A percentile compares a stretch with the other conserved stretches of the same genome.
phyloP scores from a whole-genome alignment of 805 yeast genomes.

The Candida alai region DNA sequence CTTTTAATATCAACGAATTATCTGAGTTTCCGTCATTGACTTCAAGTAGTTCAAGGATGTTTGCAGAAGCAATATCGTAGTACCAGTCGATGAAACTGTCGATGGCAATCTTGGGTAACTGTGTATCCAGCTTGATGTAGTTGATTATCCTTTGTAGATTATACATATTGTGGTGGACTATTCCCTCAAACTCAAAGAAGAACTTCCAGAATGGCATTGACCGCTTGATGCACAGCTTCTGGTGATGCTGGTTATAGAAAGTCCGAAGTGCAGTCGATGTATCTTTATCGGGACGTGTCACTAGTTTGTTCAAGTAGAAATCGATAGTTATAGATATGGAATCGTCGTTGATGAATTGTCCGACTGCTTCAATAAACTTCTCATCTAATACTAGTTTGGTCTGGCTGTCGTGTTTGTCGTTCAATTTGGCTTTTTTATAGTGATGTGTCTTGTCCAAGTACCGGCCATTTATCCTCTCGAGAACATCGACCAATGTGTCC shows the following conservation, averaged over 20 bases:
- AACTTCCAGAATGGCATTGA: slow-evolving; percentile 55
- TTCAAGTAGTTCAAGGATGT: slow-evolving; percentile 8
- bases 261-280: slow-evolving; percentile 14
- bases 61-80: slow-evolving; percentile 17
- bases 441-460: slow-evolving; percentile 19
- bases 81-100: slow-evolving; percentile 30
- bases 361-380: slow-evolving; percentile 16
- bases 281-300: neutral
- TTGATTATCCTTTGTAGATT: slow-evolving; percentile 44
- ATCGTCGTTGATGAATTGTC: slow-evolving; percentile 35
- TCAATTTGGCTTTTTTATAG: slow-evolving; percentile 10
- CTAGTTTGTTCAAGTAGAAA: slow-evolving; percentile 26
- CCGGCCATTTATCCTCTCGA: slow-evolving; percentile 15
- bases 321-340: slow-evolving; percentile 37
- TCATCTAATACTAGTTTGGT: neutral
- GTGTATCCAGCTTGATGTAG: slow-evolving; percentile 41
- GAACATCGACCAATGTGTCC: slow-evolving; percentile 15
- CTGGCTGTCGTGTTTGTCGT: too few relatives aligned
- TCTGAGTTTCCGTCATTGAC: slow-evolving; percentile 10
- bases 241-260: slow-evolving; percentile 27
- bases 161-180: slow-evolving; percentile 36
- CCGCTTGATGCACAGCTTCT: slow-evolving; percentile 28
- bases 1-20: slow-evolving; percentile 13
- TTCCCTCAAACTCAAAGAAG: slow-evolving; percentile 50
- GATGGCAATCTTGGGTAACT: slow-evolving; percentile 45